Percentiles rank a stretch among this genome's conserved stretches.
Conservation (phyloP, 768 basidiomycete species). For the Pleurotus sapidus region DNA sequence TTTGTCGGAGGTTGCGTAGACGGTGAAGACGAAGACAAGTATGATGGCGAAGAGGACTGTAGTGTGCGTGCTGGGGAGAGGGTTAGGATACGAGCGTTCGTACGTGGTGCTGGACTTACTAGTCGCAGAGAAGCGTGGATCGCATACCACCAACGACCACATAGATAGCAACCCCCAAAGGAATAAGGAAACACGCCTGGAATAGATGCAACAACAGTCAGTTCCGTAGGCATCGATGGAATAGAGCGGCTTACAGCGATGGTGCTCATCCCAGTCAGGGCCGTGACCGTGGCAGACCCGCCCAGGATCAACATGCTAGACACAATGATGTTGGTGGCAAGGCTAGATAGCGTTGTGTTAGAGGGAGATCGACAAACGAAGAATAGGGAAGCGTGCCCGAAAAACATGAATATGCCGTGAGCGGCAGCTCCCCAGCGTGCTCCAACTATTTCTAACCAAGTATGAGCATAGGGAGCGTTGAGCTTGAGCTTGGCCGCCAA, state of each 20-base stretch:
- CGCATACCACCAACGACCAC: slow-evolving; percentile 87
- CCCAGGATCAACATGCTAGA: slow-evolving; percentile 81
- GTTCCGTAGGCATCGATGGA: not conserved
- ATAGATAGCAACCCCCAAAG: slow-evolving; percentile 84
- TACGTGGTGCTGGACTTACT: slow-evolving; percentile 43
- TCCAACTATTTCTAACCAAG: slow-evolving; percentile 86
- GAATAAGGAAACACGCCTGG: slow-evolving; percentile 87
- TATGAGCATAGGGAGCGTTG: slow-evolving; percentile 86
- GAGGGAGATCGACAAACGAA: not conserved
- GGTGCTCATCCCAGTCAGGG: slow-evolving; percentile 87
- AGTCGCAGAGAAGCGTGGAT: slow-evolving; percentile 82
- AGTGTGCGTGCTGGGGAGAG: slow-evolving; percentile 69
- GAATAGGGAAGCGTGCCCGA: slow-evolving; percentile 50
- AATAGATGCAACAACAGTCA: not conserved
- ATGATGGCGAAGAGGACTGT: slow-evolving; percentile 86
- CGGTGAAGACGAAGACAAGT: slow-evolving; percentile 69
- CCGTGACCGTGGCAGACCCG: slow-evolving; percentile 84
- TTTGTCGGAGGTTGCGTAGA: slow-evolving; percentile 74
- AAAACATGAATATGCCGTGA: slow-evolving; percentile 86
- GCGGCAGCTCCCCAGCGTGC: slow-evolving; percentile 77
- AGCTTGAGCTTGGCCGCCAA: slow-evolving; percentile 89
- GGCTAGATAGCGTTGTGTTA: slow-evolving; percentile 26
- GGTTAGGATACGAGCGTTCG: not conserved
- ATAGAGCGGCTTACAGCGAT: slow-evolving; percentile 50
- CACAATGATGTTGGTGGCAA: slow-evolving; percentile 91